phyloP scores from a whole-genome alignment of 495 filamentous ascomycete genomes.

The Hypoxylon lienhwacheense region DNA sequence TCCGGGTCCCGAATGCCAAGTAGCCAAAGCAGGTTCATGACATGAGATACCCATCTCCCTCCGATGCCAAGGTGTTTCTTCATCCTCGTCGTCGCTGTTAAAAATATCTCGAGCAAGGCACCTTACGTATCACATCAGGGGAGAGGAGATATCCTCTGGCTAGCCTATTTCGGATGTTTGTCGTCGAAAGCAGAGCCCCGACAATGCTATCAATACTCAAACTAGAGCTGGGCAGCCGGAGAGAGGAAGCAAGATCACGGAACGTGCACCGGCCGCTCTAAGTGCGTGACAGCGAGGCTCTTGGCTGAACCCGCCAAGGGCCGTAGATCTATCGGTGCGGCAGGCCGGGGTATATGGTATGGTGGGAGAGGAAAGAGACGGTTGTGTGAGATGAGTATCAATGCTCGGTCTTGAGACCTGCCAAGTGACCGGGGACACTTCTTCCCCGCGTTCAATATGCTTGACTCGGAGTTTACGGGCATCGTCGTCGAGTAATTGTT shows the following conservation, averaged over 20 bases:
- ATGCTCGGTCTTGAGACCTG: conserved; percentile 45
- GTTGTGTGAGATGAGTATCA: conserved; percentile 35
- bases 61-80: conserved; percentile 35
- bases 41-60: conserved; percentile 23
- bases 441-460: conserved; percentile 17
- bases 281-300: conserved; percentile 31
- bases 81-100: conserved; percentile 22
- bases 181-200: conserved; percentile 27
- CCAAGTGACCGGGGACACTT: conserved; percentile 35
- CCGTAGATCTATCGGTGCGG: conserved; percentile 33
- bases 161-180: conserved; percentile 15
- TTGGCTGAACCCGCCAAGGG: conserved; percentile 41
- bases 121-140: conserved; percentile 24
- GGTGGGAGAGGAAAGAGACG: conserved; percentile 20
- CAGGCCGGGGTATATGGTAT: conserved; percentile 7
- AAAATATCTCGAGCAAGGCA: conserved; percentile 35
- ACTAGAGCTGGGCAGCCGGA: conserved; percentile 32
- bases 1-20: conserved; percentile 35
- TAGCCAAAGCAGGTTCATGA: conserved; percentile 14
- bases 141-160: conserved; percentile 17
- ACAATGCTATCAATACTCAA: conserved; percentile 33
- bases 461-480: conserved; percentile 17
- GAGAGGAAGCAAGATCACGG: conserved; percentile 19
- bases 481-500: conserved; percentile 14
- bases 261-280: conserved; percentile 16